Evolutionary conservation across 768 basidiomycete species (phyloP), one percentile per base, ranked within the genome.

Genomic region (Trametes meyenii): DNA sequence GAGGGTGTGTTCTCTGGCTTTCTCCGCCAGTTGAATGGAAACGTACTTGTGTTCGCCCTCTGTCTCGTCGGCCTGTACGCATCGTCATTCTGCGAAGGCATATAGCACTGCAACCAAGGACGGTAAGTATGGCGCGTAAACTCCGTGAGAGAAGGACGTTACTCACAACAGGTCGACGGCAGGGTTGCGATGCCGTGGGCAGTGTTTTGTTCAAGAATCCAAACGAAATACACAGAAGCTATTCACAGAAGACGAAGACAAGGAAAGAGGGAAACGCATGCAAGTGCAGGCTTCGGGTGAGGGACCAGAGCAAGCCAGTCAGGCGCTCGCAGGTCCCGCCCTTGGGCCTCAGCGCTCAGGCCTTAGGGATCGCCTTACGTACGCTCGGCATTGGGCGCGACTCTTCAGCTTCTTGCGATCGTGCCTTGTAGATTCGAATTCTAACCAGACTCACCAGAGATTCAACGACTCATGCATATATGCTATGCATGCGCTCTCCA

Each of bases 41-140:
- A 58, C 1, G 66, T 36, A 44, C 59, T 65, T 0, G 72, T 73
- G 62, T 69, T 70, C 5, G 72, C 61, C 19, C 72, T 61, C 39
- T 61, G 70, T 35, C 72, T 67, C n/a, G 61, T 46, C 10, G 67
- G 69, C 21, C 68, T 66, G 21, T 64, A 50, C 16, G 61, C 50
- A 50, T 71, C 69, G 43, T 71, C 72, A 40, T 59, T 46, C 50
- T 67, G 63, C 19, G 66, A 64, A 65, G 66, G 63, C 69, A 71
- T 71, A 55, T 62, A 66, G 55, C 35, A 38, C 54, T 57, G 40
- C 14, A 14, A 19, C 21, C 16, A 38, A 19, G 23, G 29, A 21
- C 2, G 29, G 50, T 64, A 8, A 60, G 35, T 55, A 58, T 24
- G 40, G 48, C 39, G 40, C 40, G 49, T 33, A n/a, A 35, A 50